Evolutionary conservation across 768 basidiomycete species (phyloP).

Genomic region (Lactarius quietus): DNA sequence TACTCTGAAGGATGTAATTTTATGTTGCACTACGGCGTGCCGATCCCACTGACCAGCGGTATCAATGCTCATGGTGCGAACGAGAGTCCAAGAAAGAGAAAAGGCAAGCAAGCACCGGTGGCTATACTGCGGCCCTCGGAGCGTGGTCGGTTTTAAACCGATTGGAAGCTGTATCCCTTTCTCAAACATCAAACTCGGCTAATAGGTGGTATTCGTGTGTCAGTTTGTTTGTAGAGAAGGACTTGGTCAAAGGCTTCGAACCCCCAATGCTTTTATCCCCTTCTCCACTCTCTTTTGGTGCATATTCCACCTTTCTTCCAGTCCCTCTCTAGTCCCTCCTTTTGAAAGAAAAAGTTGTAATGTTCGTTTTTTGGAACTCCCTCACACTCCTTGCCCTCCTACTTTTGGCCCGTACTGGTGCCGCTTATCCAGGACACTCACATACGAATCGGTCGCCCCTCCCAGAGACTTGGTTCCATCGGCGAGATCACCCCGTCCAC

Average conservation of each 20-base stretch:
- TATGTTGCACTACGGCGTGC: background rate
- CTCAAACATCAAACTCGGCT: background rate
- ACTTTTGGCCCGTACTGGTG: slow-evolving; percentile 17
- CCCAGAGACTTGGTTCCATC: slow-evolving; percentile 56
- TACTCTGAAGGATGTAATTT: slow-evolving; percentile 35
- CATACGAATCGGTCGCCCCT: slow-evolving; percentile 28
- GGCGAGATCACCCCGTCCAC: slow-evolving; percentile 55
- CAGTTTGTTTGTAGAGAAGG: background rate
- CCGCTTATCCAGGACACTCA: slow-evolving; percentile 25
- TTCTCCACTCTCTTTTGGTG: background rate
- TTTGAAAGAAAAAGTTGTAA: background rate
- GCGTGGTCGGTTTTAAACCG: background rate
- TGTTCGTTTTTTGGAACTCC: slow-evolving; percentile 8
- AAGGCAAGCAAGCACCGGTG: background rate
- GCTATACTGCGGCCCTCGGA: background rate
- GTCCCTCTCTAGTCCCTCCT: slow-evolving; percentile 5
- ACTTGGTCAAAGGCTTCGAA: background rate
- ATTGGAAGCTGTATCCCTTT: background rate
- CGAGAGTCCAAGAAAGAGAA: background rate
- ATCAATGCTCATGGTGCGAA: background rate
- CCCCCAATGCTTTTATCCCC: background rate
- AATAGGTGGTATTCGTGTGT: background rate
- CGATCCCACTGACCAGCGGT: background rate
- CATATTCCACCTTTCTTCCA: background rate
- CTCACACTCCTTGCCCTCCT: slow-evolving; percentile 24